Conservation (phyloP, 371 early-diverging fungal genomes). For the Dichotomocladium elegans region DNA sequence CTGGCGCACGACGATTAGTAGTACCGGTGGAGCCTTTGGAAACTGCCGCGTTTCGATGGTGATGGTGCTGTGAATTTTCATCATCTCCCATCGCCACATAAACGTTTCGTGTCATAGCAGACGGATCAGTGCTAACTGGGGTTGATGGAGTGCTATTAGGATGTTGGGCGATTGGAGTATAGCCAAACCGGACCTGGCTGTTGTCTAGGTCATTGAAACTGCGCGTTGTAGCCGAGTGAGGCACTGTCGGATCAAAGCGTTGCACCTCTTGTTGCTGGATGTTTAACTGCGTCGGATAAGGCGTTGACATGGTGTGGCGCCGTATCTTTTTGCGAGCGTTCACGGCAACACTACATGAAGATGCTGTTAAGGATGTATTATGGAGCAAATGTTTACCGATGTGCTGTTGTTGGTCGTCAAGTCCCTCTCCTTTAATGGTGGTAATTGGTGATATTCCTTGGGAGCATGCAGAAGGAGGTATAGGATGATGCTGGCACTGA, state of each 20-base stretch:
- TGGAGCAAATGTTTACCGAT: background rate
- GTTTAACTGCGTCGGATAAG: constrained; percentile 6
- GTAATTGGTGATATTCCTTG: background rate
- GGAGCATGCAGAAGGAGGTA: background rate
- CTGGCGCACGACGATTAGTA: constrained; percentile 10
- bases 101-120: background rate
- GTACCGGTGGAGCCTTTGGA: background rate
- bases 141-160: constrained; percentile 5
- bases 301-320: constrained; percentile 12
- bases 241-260: background rate
- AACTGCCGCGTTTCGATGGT: background rate
- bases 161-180: background rate
- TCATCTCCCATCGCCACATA: no score
- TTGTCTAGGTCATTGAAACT: no score
- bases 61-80: background rate
- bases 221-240: constrained; percentile 4
- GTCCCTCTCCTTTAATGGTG: background rate
- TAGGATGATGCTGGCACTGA: background rate
- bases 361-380: no score
- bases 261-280: background rate
- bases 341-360: no score
- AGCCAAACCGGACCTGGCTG: constrained; percentile 3
- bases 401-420: background rate
- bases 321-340: constrained; percentile 13
- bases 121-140: background rate